These are phyloP conservation scores for Tulasnella sp. DNA, from an alignment of 768 basidiomycete genomes.

Conservation along the genomic window DNA sequence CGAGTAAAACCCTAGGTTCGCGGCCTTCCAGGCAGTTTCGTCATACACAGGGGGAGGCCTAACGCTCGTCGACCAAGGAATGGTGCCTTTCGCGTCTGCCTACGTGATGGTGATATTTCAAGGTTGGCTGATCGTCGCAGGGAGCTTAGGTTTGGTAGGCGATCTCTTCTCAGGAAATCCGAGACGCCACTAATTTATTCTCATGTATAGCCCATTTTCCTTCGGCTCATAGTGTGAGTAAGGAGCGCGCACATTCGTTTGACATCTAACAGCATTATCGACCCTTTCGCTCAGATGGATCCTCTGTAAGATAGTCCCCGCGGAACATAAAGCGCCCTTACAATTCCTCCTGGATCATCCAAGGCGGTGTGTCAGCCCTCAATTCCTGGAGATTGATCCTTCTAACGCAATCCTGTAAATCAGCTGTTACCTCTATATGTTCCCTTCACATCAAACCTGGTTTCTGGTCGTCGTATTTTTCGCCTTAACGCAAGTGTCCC, in stretches of 20 bases:
- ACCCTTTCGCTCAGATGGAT: constrained; percentile 63
- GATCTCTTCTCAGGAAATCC: neutral
- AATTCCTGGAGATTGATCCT: neutral
- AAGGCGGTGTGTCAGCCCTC: constrained; percentile 49
- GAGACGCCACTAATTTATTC: neutral
- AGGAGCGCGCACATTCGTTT: no score
- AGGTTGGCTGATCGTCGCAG: constrained; percentile 28
- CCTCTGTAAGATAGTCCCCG: constrained; percentile 62
- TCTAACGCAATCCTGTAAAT: neutral
- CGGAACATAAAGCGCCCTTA: constrained; percentile 60
- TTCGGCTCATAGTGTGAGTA: constrained; percentile 21
- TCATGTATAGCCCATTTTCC: constrained; percentile 15
- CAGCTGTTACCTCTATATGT: constrained; percentile 81
- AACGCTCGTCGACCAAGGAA: constrained; percentile 73
- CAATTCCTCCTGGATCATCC: constrained; percentile 95
- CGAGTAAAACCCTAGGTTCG: constrained; percentile 61
- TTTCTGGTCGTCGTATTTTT: constrained; percentile 74
- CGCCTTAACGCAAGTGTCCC: constrained; percentile 53
- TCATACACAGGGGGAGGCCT: constrained; percentile 88
- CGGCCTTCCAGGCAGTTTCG: constrained; percentile 81
- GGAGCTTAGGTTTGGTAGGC: constrained; percentile 24
- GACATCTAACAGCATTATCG: neutral
- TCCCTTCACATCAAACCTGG: constrained; percentile 94
- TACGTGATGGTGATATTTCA: constrained; percentile 20
- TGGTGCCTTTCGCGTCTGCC: constrained; percentile 27